Conservation (phyloP, 306 rosid genomes). For the Lotus japonicus region DNA sequence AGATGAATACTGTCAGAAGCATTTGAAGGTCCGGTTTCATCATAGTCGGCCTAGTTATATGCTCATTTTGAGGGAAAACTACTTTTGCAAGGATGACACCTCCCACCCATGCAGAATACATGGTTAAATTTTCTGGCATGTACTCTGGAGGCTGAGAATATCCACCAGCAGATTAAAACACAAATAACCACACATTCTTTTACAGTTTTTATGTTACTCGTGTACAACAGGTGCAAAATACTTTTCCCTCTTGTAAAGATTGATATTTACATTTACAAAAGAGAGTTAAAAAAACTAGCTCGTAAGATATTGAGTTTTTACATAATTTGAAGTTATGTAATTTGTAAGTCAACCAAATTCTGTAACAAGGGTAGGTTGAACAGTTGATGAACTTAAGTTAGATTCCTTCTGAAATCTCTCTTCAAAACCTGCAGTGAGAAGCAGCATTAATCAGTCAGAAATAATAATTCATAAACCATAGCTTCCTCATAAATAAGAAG, state of each 20-base stretch:
- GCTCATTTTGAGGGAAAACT: conserved; percentile 95
- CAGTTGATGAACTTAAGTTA: conserved; percentile 75
- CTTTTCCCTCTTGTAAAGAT: not conserved
- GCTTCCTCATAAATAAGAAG: not conserved
- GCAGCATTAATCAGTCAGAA: conserved; percentile 10
- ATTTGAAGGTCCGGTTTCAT: conserved; percentile 95
- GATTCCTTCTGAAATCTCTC: conserved; percentile 94
- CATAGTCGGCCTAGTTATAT: conserved; percentile 85
- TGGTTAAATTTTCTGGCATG: conserved; percentile 53
- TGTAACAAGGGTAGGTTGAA: conserved; percentile 85
- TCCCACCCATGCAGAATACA: conserved; percentile 93
- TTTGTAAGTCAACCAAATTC: conserved; percentile 25
- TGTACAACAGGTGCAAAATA: not conserved
- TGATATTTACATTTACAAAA: not conserved
- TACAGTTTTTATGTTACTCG: not conserved
- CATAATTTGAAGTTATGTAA: not conserved
- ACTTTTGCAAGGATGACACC: conserved; percentile 98
- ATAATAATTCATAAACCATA: not conserved
- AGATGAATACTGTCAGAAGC: conserved; percentile 45
- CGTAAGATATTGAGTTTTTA: not conserved
- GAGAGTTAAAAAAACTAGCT: not conserved
- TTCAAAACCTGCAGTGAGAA: conserved; percentile 66
- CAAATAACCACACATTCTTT: not conserved
- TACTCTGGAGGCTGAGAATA: conserved; percentile 56
- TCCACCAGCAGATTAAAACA: not conserved